These are phyloP conservation scores for Dicorynia guianensis DNA, from an alignment of 306 rosid species.

Conservation along the genomic window DNA sequence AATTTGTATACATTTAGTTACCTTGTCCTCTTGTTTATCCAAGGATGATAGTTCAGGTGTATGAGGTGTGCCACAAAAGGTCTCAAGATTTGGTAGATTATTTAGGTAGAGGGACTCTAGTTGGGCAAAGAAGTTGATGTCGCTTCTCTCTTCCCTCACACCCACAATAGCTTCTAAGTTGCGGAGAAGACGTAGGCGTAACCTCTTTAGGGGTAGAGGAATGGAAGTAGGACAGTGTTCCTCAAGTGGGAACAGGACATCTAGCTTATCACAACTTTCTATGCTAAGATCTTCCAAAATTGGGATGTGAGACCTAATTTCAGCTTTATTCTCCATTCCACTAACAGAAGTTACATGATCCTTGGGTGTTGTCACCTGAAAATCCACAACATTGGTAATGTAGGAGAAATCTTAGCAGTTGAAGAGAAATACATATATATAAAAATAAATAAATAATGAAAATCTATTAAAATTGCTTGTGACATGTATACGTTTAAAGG, in stretches of 20 bases:
- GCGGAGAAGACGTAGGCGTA: neutral
- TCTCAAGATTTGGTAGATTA: too few relatives aligned
- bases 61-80: too few relatives aligned
- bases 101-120: too few relatives aligned
- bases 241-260: neutral
- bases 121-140: neutral
- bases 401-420: too few relatives aligned
- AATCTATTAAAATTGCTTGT: too few relatives aligned
- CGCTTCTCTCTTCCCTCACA: neutral
- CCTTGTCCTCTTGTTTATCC: too few relatives aligned
- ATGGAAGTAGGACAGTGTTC: neutral
- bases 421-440: too few relatives aligned
- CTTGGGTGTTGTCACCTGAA: neutral
- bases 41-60: too few relatives aligned
- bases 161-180: neutral
- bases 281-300: neutral
- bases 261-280: neutral
- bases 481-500: too few relatives aligned
- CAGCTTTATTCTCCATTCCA: neutral
- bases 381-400: neutral
- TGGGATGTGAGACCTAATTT: neutral
- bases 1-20: too few relatives aligned
- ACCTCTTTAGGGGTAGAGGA: neutral
- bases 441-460: too few relatives aligned
- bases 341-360: neutral